Percentiles rank a stretch among this genome's conserved stretches.
These are phyloP conservation scores for Rhynchosporium secalis DNA, from an alignment of 2,329 filamentous ascomycete genomes.

Conservation along the genomic window DNA sequence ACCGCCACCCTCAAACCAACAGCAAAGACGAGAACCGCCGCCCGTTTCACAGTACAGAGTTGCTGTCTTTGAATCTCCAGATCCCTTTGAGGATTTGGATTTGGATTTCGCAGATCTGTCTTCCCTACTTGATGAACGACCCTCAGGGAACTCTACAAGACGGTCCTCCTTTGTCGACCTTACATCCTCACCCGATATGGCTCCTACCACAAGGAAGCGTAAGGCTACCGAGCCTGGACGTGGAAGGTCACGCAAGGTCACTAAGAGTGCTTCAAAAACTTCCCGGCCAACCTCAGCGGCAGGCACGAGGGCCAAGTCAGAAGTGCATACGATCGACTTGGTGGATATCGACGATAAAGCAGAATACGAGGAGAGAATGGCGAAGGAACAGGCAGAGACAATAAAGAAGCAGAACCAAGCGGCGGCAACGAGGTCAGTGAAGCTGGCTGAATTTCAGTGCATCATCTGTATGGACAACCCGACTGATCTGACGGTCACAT, in stretches of 20 bases:
- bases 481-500: slow-evolving; percentile 59
- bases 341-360: slow-evolving; percentile 32
- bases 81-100: slow-evolving; percentile 29
- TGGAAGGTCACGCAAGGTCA: slow-evolving; percentile 20
- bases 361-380: slow-evolving; percentile 34
- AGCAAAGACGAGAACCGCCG: slow-evolving; percentile 14
- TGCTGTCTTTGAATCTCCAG: slow-evolving; percentile 27
- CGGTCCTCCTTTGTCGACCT: slow-evolving; percentile 34
- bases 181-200: slow-evolving; percentile 31
- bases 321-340: slow-evolving; percentile 34
- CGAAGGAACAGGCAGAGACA: slow-evolving; percentile 34
- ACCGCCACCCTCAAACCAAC: slow-evolving; percentile 30
- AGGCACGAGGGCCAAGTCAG: slow-evolving; percentile 15
- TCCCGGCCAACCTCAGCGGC: slow-evolving; percentile 3
- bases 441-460: slow-evolving; percentile 60
- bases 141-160: slow-evolving; percentile 17
- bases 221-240: slow-evolving; percentile 27
- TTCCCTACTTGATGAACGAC: slow-evolving; percentile 9
- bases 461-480: slow-evolving; percentile 68
- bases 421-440: slow-evolving; percentile 49
- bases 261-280: slow-evolving; percentile 13
- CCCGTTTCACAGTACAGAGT: slow-evolving; percentile 23
- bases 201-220: slow-evolving; percentile 30
- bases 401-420: slow-evolving; percentile 45
- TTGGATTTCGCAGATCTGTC: slow-evolving; percentile 19